A percentile compares a stretch with the other conserved stretches of the same genome.
Evolutionary conservation across 2,329 filamentous ascomycete genomes (phyloP).

Genomic region (Penicillium thymicola): DNA sequence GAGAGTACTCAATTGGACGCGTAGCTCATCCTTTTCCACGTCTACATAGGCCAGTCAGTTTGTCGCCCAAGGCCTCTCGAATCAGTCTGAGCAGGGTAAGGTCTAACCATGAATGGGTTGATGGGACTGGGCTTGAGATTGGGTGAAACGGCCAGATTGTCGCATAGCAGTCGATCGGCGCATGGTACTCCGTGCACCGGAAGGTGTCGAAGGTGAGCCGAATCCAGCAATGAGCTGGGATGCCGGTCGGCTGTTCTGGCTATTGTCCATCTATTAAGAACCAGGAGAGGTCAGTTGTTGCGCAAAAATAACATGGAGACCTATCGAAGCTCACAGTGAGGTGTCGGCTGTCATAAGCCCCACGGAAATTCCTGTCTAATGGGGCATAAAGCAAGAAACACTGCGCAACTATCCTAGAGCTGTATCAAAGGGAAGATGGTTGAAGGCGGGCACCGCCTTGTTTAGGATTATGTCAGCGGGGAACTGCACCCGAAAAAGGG

Average conservation of each 20-base stretch:
- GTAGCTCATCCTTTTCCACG: slow-evolving; percentile 68
- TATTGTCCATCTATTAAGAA: slow-evolving; percentile 31
- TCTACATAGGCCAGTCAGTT: slow-evolving; percentile 27
- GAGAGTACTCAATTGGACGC: slow-evolving; percentile 82
- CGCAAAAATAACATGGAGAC: neutral
- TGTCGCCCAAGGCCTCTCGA: neutral
- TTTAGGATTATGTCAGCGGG: slow-evolving; percentile 5
- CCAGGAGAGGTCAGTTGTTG: neutral
- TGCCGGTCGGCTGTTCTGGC: slow-evolving; percentile 51
- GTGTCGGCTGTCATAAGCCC: neutral
- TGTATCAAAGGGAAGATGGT: slow-evolving; percentile 12
- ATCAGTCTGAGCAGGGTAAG: neutral
- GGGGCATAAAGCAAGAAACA: slow-evolving; percentile 1
- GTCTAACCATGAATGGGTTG: slow-evolving; percentile 38
- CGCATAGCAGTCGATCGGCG: slow-evolving; percentile 39
- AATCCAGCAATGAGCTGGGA: slow-evolving; percentile 60
- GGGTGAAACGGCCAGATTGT: slow-evolving; percentile 36
- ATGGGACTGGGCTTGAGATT: slow-evolving; percentile 35
- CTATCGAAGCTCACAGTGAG: neutral
- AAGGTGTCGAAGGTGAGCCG: slow-evolving; percentile 42
- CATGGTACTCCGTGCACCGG: slow-evolving; percentile 33
- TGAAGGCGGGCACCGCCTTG: slow-evolving; percentile 1
- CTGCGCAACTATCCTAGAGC: neutral
- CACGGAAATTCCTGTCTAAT: neutral
- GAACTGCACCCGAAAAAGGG: neutral